A percentile compares a stretch with the other conserved stretches of the same genome.
Conservation (phyloP, 1,139 yeast genomes). For the Saccharomyces hybrid region DNA sequence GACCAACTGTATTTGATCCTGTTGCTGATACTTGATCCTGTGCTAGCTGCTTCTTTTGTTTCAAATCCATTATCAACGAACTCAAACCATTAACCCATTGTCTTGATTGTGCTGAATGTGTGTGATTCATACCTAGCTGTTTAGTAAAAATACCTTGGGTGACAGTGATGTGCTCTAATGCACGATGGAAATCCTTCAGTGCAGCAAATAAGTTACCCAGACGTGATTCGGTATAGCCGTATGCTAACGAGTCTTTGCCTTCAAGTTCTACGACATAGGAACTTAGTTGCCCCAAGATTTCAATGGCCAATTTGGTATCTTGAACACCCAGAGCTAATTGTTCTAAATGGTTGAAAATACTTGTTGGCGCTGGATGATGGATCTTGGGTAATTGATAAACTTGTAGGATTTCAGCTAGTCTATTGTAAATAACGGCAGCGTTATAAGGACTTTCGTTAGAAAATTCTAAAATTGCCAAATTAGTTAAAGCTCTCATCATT, state of each 20-base stretch:
- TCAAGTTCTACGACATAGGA: conserved; percentile 42
- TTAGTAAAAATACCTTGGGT: conserved; percentile 54
- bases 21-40: conserved; percentile 20
- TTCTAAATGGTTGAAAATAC: conserved; percentile 56
- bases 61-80: conserved; percentile 23
- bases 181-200: conserved; percentile 44
- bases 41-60: conserved; percentile 23
- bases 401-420: conserved; percentile 28
- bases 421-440: conserved; percentile 52
- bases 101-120: conserved; percentile 37
- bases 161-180: conserved; percentile 52
- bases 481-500: conserved; percentile 62
- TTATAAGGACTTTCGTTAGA: conserved; percentile 51
- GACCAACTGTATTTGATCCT: conserved; percentile 9
- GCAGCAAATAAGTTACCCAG: conserved; percentile 50
- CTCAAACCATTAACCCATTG: conserved; percentile 49
- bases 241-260: conserved; percentile 53
- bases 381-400: conserved; percentile 50
- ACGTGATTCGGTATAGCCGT: conserved; percentile 56
- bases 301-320: conserved; percentile 39
- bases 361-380: conserved; percentile 62
- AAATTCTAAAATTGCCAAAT: conserved; percentile 68
- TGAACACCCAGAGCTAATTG: conserved; percentile 39
- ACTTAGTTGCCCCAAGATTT: conserved; percentile 45
- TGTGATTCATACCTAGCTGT: conserved; percentile 39